These are phyloP conservation scores for Glycine tomentella DNA, from an alignment of 306 rosid genomes.

Conservation along the genomic window DNA sequence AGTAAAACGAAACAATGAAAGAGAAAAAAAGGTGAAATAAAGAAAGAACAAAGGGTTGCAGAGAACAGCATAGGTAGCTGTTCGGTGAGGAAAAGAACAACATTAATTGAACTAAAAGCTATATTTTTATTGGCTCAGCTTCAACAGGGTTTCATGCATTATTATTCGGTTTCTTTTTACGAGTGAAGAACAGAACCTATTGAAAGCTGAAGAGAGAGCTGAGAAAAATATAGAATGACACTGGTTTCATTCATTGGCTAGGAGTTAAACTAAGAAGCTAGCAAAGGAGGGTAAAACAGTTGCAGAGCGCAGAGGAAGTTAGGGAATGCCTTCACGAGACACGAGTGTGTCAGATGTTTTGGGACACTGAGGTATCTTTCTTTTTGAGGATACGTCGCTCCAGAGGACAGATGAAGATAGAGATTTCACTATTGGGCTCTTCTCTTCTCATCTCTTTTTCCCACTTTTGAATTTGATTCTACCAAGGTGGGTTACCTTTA, in stretches of 20 bases:
- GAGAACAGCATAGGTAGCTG: constrained; percentile 27
- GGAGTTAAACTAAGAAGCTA: constrained; percentile 8
- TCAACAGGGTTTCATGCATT: too few species aligned
- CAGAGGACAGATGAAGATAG: constrained; percentile 51
- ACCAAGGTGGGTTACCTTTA: constrained; percentile 29
- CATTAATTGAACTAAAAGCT: constrained; percentile 32
- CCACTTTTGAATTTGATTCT: constrained; percentile 54
- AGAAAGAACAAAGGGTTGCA: background rate
- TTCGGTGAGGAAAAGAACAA: constrained; percentile 30
- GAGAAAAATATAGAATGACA: constrained; percentile 23
- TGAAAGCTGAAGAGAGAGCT: constrained; percentile 9
- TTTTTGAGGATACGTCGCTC: constrained; percentile 80
- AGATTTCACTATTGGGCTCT: constrained; percentile 40
- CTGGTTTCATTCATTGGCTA: constrained; percentile 12
- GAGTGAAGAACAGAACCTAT: background rate
- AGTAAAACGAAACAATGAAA: constrained; percentile 40
- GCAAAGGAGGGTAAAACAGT: constrained; percentile 33
- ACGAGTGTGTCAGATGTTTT: constrained; percentile 62
- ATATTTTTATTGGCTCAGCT: background rate
- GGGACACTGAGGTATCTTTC: constrained; percentile 69
- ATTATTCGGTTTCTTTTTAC: constrained; percentile 41
- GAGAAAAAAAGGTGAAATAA: background rate
- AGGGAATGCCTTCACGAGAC: constrained; percentile 58
- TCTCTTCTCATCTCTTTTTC: constrained; percentile 20
- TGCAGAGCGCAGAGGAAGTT: constrained; percentile 35